Percentiles rank a stretch among this genome's conserved stretches.
These are phyloP conservation scores for Paracoccidioides brasiliensis DNA, from an alignment of 2,329 filamentous ascomycete genomes.

Conservation along the genomic window DNA sequence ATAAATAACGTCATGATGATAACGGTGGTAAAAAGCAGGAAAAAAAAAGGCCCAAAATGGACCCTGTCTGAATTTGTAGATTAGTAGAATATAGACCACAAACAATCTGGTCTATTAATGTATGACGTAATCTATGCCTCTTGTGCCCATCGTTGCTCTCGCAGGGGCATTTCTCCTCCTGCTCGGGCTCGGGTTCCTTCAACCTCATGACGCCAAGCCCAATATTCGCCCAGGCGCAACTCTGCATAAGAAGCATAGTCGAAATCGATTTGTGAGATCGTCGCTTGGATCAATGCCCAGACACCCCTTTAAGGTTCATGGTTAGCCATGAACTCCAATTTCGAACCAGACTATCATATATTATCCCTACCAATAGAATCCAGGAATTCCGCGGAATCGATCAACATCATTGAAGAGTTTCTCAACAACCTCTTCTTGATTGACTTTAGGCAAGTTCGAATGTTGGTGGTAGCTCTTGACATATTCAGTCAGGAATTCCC, in stretches of 20 bases:
- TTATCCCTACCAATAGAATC: constrained; percentile 52
- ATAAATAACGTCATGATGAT: background rate
- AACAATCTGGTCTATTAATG: background rate
- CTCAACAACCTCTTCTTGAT: constrained; percentile 50
- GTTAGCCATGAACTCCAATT: background rate
- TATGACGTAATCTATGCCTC: constrained; percentile 20
- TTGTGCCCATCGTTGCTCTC: constrained; percentile 70
- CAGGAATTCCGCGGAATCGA: constrained; percentile 73
- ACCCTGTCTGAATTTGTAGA: background rate
- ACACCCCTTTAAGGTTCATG: constrained; percentile 56
- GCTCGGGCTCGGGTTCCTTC: constrained; percentile 46
- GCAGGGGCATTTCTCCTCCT: constrained; percentile 51
- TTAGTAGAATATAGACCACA: background rate
- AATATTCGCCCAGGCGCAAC: constrained; percentile 75
- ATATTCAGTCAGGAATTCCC: constrained; percentile 74
- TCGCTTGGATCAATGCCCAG: constrained; percentile 89
- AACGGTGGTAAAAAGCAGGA: background rate
- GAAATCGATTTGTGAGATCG: constrained; percentile 90
- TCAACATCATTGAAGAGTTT: constrained; percentile 72
- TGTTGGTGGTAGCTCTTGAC: constrained; percentile 57
- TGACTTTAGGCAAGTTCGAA: constrained; percentile 22
- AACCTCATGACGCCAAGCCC: constrained; percentile 69
- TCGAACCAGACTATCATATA: background rate
- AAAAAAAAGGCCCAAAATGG: background rate
- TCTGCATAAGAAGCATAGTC: constrained; percentile 92